Percentiles rank a stretch among this genome's conserved stretches.
Conservation (phyloP, 805 yeast genomes). For the Pichia eremophila region DNA sequence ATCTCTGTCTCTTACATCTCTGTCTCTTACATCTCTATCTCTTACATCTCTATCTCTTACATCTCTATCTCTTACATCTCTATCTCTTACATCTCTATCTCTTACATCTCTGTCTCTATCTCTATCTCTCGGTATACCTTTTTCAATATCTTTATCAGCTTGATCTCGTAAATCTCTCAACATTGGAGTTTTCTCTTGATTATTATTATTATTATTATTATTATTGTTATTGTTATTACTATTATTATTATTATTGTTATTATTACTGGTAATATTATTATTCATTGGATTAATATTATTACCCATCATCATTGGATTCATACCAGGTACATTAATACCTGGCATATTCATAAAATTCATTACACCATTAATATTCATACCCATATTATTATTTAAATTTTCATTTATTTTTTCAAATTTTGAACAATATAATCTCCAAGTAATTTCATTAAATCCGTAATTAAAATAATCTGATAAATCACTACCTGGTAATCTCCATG, state of each 20-base stretch:
- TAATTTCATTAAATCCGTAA: constrained; percentile 91
- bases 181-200: constrained; percentile 10
- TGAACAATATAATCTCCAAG: constrained; percentile 89
- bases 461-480: constrained; percentile 92
- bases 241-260: neutral
- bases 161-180: constrained; percentile 21
- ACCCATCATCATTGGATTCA: constrained; percentile 4
- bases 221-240: constrained; percentile 8
- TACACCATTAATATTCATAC: neutral
- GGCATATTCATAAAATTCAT: neutral
- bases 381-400: constrained; percentile 43
- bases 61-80: constrained; percentile 9
- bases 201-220: constrained; percentile 17
- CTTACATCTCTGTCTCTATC: neutral
- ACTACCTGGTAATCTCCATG: constrained; percentile 98
- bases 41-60: constrained; percentile 1
- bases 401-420: constrained; percentile 77
- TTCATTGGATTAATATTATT: constrained; percentile 15
- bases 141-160: constrained; percentile 21
- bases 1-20: constrained; percentile 1
- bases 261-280: neutral
- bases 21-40: constrained; percentile 2
- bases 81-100: constrained; percentile 3
- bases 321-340: constrained; percentile 16
- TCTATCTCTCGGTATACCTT: constrained; percentile 11